Percentiles rank a stretch among this genome's conserved stretches.
Evolutionary conservation across 305 asterid genomes (phyloP).

Genomic region (Fraxinus velutina): DNA sequence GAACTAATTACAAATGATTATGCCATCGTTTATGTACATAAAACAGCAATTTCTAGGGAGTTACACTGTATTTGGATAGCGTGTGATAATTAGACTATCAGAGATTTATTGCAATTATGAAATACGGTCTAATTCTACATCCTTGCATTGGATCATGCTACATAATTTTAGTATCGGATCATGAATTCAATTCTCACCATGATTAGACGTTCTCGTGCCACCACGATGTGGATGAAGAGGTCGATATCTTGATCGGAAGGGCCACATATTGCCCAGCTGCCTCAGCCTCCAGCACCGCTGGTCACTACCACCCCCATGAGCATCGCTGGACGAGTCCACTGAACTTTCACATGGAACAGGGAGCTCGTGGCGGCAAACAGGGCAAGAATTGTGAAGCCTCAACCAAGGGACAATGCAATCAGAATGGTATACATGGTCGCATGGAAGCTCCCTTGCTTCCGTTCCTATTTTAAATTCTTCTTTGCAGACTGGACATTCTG

Average conservation of each 20-base stretch:
- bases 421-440: constrained; percentile 73
- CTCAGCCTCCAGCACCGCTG: constrained; percentile 56
- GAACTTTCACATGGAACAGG: constrained; percentile 14
- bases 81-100: not conserved
- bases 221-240: constrained; percentile 25
- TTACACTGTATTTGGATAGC: not conserved
- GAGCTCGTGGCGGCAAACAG: constrained; percentile 68
- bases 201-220: constrained; percentile 16
- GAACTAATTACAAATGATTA: constrained; percentile 13
- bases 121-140: not conserved
- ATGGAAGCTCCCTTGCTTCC: constrained; percentile 77
- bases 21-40: not conserved
- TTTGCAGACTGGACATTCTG: constrained; percentile 87
- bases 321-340: constrained; percentile 24
- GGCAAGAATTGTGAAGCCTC: constrained; percentile 92
- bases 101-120: not conserved
- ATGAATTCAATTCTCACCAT: constrained; percentile 39
- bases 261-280: constrained; percentile 55
- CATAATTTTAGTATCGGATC: constrained; percentile 1
- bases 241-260: constrained; percentile 59
- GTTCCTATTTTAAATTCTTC: constrained; percentile 64
- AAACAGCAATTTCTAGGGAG: not conserved
- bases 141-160: constrained; percentile 13
- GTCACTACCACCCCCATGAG: constrained; percentile 23
- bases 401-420: constrained; percentile 94